A percentile compares a stretch with the other conserved stretches of the same genome.
phyloP scores from a whole-genome alignment of 2,329 filamentous ascomycete genomes.

The Pyrenophora tritici-repentis region DNA sequence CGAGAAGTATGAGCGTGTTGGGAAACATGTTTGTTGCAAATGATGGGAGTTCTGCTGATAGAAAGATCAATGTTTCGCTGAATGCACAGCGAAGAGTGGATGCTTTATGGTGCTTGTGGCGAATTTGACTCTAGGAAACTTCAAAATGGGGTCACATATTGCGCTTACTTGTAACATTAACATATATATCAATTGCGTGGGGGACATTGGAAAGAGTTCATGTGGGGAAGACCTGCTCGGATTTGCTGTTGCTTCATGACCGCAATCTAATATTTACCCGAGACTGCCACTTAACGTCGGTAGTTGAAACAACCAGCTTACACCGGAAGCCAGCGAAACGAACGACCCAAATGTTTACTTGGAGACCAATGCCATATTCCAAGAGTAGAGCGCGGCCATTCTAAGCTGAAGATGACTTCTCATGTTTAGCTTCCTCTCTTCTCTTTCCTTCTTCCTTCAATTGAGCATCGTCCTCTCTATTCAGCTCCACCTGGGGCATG shows the following conservation, averaged over 20 bases:
- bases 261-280: slow-evolving; percentile 16
- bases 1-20: slow-evolving; percentile 21
- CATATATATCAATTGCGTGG: slow-evolving; percentile 10
- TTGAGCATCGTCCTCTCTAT: slow-evolving; percentile 21
- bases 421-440: slow-evolving; percentile 14
- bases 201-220: not conserved
- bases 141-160: not conserved
- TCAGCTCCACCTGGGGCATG: slow-evolving; percentile 26
- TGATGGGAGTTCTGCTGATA: too few relatives aligned
- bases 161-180: not conserved
- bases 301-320: slow-evolving; percentile 3
- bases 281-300: slow-evolving; percentile 3
- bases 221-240: not conserved
- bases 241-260: slow-evolving; percentile 1
- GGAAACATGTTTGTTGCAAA: slow-evolving; percentile 21
- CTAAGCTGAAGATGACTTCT: not conserved
- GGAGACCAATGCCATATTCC: too few relatives aligned
- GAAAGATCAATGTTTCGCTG: too few relatives aligned
- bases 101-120: too few relatives aligned
- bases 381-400: too few relatives aligned
- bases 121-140: too few relatives aligned
- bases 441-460: slow-evolving; percentile 26
- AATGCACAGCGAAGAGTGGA: too few relatives aligned
- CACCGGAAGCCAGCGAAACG: not conserved
- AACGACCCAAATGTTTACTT: not conserved